Base-by-base conservation (phyloP, 2,329 filamentous ascomycete species). In the Colletotrichum horii region DNA sequence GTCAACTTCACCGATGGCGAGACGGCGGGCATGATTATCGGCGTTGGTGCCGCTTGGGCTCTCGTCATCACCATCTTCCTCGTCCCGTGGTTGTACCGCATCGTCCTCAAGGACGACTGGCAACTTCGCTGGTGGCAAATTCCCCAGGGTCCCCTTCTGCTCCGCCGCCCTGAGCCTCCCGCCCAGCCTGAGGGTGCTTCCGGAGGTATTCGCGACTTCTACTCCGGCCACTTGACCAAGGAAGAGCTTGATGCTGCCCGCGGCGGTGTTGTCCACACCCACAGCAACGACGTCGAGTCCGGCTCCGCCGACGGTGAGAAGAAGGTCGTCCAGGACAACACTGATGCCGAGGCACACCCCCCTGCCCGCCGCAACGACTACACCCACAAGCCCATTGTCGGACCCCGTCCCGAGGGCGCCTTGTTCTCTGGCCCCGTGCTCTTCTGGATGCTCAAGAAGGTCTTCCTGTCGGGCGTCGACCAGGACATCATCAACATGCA, bases 41-140 rank as follows among this genome's bases (percentile, higher is more conserved):
- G 87, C 68, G 85, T 88, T 19, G 88, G 88, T 68, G 84, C 83
- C 22, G 88, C 80, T 38, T 88, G 87, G 61, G 84, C 82, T 4
- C 67, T 87, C 4, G 70, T 91, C 19, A 79, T 89, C 62, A 79
- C 78, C 71, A 76, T 87, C 73, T 91, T 91, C 80, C 86, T 91
- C 77, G 83, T 90, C 56, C 89, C 90, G 4, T 91, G 87, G 83
- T 80, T 91, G 56, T 87, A 90, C 80, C 86, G 88, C 75, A 85
- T 87, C 60, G 85, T 93, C 77, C 80, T 92, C 79, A 81, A 87
- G 81, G 85, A 91, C 74, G 89, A 93, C 84, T 88, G 90, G 88
- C 81, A 89, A 78, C 83, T 93, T 71, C 87, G 87, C 74, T 84
- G 86, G 83, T 91, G 85, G 80, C 85, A 91, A 72, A 82, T 91